Conservation (phyloP, 306 rosid species). For the Corylus avellana region DNA sequence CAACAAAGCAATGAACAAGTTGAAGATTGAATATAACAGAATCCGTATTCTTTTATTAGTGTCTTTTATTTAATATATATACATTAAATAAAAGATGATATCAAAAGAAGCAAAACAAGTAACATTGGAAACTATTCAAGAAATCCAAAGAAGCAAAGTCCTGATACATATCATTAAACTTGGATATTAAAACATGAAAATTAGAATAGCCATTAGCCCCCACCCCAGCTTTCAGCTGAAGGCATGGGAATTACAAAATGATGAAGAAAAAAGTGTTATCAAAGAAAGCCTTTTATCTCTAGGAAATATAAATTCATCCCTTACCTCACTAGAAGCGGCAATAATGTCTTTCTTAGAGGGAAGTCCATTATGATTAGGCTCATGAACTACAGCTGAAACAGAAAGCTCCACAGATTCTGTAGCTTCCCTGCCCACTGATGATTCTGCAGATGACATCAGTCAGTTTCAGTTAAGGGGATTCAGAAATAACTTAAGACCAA, state of each 20-base stretch:
- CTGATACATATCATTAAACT: too few species aligned
- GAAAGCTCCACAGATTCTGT: constrained; percentile 36
- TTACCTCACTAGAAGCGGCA: constrained; percentile 48
- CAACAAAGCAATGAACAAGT: neutral
- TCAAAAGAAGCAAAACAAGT: too few species aligned
- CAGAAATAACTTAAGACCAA: neutral
- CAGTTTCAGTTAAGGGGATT: constrained; percentile 5
- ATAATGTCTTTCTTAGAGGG: constrained; percentile 24
- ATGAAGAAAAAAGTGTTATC: too few species aligned
- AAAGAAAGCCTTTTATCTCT: neutral
- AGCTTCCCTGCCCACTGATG: constrained; percentile 27
- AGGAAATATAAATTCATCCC: constrained; percentile 3
- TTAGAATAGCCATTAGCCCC: neutral
- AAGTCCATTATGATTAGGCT: constrained; percentile 13
- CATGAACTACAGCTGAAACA: constrained; percentile 29
- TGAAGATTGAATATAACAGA: neutral
- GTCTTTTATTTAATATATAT: too few species aligned
- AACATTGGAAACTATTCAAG: too few species aligned
- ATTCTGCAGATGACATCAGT: constrained; percentile 30
- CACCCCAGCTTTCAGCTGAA: neutral
- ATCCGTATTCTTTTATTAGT: too few species aligned
- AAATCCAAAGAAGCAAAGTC: too few species aligned
- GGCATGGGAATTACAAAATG: neutral
- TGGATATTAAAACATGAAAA: neutral
- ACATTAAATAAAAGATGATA: too few species aligned